Base-by-base conservation (phyloP, 805 yeast genomes). In the Cephaloascus albidus region DNA sequence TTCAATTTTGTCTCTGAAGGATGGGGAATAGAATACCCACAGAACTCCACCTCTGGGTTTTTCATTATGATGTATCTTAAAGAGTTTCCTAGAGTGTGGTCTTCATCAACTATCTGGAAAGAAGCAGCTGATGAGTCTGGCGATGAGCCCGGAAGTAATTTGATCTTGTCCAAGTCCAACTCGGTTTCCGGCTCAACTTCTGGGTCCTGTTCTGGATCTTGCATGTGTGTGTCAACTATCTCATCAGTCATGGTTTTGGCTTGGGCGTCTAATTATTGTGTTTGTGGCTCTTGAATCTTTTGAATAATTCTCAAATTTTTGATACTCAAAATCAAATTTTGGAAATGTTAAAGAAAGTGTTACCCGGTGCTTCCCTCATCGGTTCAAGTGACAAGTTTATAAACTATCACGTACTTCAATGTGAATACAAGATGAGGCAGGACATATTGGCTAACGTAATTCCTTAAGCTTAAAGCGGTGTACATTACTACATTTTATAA, bases 21-120 rank as follows among this genome's bases (percentile, higher is more conserved):
- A 62, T 93, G 98, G 10, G 98, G 98, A 49, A 93, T 93, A 35
- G 97, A 87, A 65, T 93, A 93, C 41, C 98, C 98, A 57, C 97
- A 90, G 60, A 93, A 93, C 57, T 93, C 98, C 19, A 93, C 98
- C 48, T 88, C 95, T 31, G 97, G 96, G 55, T 93, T 93, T 65
- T 90, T 89, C 95, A 93, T 88, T 51, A 93, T 87, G 57, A 90
- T 79, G 61, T 88, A 89, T 58, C 97, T 79, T 39, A 93, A 73
- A 4, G 97, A 84, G 54, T 93, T 93, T 18, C 98, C 98, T 38
- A 93, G 64, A 1, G 98, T 93, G 58, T 93, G 98, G 62, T 93
- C 98, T 61, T 93, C 98, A 49, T 88, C 93, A 26, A 77, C 58
- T 44, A 93, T 82, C 61, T 90, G 95, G 67, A 93, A 93, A 4